Evolutionary conservation across 257 asterid genomes (phyloP).

Genomic region (Gynochthodes officinalis): DNA sequence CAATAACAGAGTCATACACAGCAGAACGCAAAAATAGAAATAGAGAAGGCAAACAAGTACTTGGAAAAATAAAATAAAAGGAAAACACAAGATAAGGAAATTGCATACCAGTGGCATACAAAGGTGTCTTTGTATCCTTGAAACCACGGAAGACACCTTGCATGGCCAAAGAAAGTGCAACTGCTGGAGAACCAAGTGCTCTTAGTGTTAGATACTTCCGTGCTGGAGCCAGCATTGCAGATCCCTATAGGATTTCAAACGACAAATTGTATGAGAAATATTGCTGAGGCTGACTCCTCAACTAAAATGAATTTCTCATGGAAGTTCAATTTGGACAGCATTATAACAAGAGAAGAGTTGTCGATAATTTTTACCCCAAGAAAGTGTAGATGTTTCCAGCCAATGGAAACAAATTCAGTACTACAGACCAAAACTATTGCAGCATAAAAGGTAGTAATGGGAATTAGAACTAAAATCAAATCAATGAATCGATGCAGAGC

Average conservation of each 20-base stretch:
- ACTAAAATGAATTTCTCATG: not conserved
- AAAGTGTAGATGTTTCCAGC: too few relatives aligned
- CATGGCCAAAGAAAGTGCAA: slow-evolving; percentile 95
- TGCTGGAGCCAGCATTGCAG: slow-evolving; percentile 81
- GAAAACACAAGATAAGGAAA: not conserved
- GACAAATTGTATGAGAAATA: not conserved
- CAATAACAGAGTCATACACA: not conserved
- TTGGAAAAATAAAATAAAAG: too few relatives aligned
- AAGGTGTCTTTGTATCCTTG: slow-evolving; percentile 88
- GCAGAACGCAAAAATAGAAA: too few relatives aligned
- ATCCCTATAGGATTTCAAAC: slow-evolving; percentile 43
- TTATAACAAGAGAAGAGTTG: not conserved
- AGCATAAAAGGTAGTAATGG: not conserved
- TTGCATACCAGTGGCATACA: slow-evolving; percentile 73
- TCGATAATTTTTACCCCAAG: too few relatives aligned
- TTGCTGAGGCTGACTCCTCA: not conserved
- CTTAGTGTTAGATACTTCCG: slow-evolving; percentile 62
- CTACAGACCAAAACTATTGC: not conserved
- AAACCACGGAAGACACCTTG: slow-evolving; percentile 96
- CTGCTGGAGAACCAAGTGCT: slow-evolving; percentile 95
- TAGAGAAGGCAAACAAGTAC: too few relatives aligned
- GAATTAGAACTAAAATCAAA: not conserved
- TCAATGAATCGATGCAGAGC: not conserved
- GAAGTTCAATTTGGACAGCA: not conserved
- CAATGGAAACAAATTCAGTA: too few relatives aligned